Evolutionary conservation across 805 yeast species (phyloP), one percentile per base, ranked within the genome.

Genomic region (Kuraishia borneana): DNA sequence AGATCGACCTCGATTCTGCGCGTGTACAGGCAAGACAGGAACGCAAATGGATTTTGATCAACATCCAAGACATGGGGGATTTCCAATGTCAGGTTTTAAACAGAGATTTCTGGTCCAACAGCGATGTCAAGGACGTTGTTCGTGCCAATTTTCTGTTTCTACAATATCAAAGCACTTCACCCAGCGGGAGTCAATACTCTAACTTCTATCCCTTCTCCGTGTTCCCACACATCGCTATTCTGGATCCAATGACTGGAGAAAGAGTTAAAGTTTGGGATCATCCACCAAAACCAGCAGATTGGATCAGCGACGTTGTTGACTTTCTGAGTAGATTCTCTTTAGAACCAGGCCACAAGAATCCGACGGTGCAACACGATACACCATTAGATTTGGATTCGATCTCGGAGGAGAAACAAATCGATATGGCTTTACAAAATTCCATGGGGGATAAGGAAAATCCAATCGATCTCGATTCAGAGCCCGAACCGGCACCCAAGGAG

Each of bases 211-310:
- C 80, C 3, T 67, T 83, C 31, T 57, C 63, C 2, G 70, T 68
- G 18, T 80, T 61, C 51, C 99, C 99, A 1, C 96, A 92, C 52
- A 76, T 92, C 28, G 83, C 96, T 1, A 83, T 92, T 26, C 53
- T 92, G 33, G 99, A 92, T 49, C 96, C 98, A 2, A 74, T 88
- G 52, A 92, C 98, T 0, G 97, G 97, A 17, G 99, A 92, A 56
- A 67, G 94, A 39, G 70, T 85, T 36, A 69, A 70, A 43, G 65
- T 65, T 35, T 92, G 96, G 95, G 28, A 25, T 25, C 60, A 65
- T n/a, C 77, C 74, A 1, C 94, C 94, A 0, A 58, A 60, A 14
- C 62, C 68, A 1, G 65, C 67, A 3, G 62, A 56, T 14, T 88
- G 88, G 74, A 53, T 78, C 6, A 66, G 68, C 26, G 84, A 83